A percentile compares a stretch with the other conserved stretches of the same genome.
phyloP scores from a whole-genome alignment of 192 early-diverging fungal genomes.

The Coemansia sp. region DNA sequence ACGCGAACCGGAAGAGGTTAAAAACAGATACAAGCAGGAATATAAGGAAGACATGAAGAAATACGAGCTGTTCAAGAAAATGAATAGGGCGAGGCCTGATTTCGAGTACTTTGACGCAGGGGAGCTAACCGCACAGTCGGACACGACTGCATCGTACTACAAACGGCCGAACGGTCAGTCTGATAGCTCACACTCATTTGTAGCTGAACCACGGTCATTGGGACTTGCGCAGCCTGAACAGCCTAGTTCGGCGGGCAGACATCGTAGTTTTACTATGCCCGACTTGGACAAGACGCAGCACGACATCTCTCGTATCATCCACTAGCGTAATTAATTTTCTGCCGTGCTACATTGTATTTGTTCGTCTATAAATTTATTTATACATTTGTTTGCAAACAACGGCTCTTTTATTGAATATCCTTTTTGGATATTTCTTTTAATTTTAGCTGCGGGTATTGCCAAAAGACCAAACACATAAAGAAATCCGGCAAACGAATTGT shows the following conservation, averaged over 20 bases:
- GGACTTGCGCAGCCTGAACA: neutral
- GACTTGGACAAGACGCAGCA: constrained; percentile 16
- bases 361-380: constrained; percentile 3
- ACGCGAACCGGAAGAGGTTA: constrained; percentile 41
- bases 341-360: neutral
- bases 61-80: constrained; percentile 46
- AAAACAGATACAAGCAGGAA: constrained; percentile 35
- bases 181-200: neutral
- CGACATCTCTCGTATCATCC: constrained; percentile 23
- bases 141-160: neutral
- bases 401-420: neutral
- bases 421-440: constrained; percentile 9
- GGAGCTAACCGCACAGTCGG: neutral
- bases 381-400: neutral
- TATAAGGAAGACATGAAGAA: constrained; percentile 47
- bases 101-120: constrained; percentile 12
- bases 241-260: neutral
- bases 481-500: neutral
- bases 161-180: neutral
- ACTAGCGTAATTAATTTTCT: constrained; percentile 13
- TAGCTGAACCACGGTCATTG: neutral
- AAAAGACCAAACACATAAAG: neutral
- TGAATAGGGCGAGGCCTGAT: constrained; percentile 10
- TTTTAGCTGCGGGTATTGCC: neutral
- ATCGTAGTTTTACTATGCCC: constrained; percentile 31